Conservation (phyloP, 805 yeast genomes). For the Lipomyces sp. region DNA sequence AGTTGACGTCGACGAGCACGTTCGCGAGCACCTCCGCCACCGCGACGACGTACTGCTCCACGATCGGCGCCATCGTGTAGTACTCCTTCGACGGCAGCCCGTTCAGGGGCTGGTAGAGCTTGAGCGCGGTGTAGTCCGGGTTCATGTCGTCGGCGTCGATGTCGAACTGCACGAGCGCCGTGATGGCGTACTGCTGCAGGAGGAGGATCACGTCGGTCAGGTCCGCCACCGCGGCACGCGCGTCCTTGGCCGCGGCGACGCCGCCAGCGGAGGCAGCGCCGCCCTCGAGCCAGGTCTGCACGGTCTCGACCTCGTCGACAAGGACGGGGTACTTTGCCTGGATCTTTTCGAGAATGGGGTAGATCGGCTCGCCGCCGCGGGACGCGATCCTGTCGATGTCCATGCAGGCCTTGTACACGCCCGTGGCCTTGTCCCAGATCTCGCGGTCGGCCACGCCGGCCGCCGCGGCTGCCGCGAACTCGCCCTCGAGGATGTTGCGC, state of each 20-base stretch:
- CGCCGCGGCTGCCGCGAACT: slow-evolving; percentile 16
- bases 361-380: slow-evolving; percentile 24
- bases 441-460: slow-evolving; percentile 20
- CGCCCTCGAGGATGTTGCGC: slow-evolving; percentile 23
- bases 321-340: slow-evolving; percentile 18
- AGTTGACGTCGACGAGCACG: slow-evolving; percentile 18
- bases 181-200: slow-evolving; percentile 21
- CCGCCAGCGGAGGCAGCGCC: slow-evolving; percentile 1
- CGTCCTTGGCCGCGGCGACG: not conserved
- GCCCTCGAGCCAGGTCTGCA: slow-evolving; percentile 21
- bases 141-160: slow-evolving; percentile 28
- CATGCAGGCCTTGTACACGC: slow-evolving; percentile 30
- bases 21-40: slow-evolving; percentile 22
- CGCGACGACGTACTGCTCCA: slow-evolving; percentile 17
- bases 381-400: slow-evolving; percentile 19
- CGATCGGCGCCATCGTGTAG: slow-evolving; percentile 12
- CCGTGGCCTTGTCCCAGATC: slow-evolving; percentile 26
- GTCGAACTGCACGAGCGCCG: slow-evolving; percentile 24
- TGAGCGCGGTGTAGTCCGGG: slow-evolving; percentile 23
- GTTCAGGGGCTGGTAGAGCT: slow-evolving; percentile 22
- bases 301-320: slow-evolving; percentile 4
- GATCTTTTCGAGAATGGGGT: slow-evolving; percentile 18
- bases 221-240: slow-evolving; percentile 20
- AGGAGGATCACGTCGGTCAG: slow-evolving; percentile 22
- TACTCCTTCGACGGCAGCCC: slow-evolving; percentile 30